These are phyloP conservation scores for Colletotrichum musicola DNA, from an alignment of 2,329 filamentous ascomycete species.

Conservation along the genomic window DNA sequence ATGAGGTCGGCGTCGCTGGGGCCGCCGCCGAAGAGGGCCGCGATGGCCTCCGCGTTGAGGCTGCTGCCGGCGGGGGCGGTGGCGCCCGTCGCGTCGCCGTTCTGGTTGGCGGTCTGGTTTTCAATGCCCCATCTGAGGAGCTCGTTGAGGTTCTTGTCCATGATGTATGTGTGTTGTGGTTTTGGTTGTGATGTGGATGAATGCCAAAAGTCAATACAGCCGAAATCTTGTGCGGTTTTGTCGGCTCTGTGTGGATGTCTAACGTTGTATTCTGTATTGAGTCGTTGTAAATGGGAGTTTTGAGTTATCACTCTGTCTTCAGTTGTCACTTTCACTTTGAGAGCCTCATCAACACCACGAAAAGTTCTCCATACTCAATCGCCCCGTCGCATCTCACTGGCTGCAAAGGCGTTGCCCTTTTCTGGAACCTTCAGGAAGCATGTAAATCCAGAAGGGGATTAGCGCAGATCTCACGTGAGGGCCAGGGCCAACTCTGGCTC, in stretches of 20 bases:
- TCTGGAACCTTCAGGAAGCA: constrained; percentile 59
- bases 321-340: constrained; percentile 23
- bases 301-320: background rate
- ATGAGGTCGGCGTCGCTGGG: constrained; percentile 94
- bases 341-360: constrained; percentile 32
- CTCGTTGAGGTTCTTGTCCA: constrained; percentile 73
- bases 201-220: background rate
- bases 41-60: constrained; percentile 78
- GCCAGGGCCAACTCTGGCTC: constrained; percentile 36
- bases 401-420: constrained; percentile 41
- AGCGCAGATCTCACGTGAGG: constrained; percentile 44
- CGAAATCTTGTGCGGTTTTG: background rate
- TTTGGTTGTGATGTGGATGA: background rate
- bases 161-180: constrained; percentile 33
- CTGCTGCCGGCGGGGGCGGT: constrained; percentile 51
- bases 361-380: constrained; percentile 36
- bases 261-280: background rate
- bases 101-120: constrained; percentile 51
- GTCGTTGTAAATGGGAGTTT: constrained; percentile 27
- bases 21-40: constrained; percentile 83
- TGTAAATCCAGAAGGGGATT: constrained; percentile 44
- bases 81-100: constrained; percentile 46
- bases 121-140: constrained; percentile 83
- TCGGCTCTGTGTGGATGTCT: background rate
- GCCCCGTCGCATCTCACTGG: constrained; percentile 19